Conservation (phyloP, 805 yeast genomes). For the Yarrowia sp. region DNA sequence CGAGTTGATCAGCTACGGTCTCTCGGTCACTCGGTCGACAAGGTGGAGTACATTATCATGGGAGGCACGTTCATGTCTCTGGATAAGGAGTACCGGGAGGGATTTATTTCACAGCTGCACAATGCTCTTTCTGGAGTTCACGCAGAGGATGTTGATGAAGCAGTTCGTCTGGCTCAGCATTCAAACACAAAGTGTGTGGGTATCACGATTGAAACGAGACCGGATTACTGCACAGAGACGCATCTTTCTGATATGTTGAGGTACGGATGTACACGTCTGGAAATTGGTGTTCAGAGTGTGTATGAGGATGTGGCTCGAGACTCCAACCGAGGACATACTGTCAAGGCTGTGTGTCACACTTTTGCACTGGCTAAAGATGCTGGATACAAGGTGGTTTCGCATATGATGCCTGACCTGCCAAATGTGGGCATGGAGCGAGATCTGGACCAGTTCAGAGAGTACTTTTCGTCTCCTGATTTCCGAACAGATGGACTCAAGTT, state of each 20-base stretch:
- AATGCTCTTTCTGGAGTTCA: slow-evolving; percentile 93
- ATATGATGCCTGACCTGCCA: slow-evolving; percentile 99
- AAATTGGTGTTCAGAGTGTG: slow-evolving; percentile 94
- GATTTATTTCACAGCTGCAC: slow-evolving; percentile 83
- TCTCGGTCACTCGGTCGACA: slow-evolving; percentile 93
- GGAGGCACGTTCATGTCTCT: slow-evolving; percentile 98
- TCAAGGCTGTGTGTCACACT: slow-evolving; percentile 91
- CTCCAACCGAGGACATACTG: slow-evolving; percentile 97
- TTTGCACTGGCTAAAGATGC: slow-evolving; percentile 96
- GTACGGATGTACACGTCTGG: slow-evolving; percentile 95
- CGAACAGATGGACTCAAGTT: slow-evolving; percentile 95
- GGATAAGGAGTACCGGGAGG: slow-evolving; percentile 85
- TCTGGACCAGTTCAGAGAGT: slow-evolving; percentile 90
- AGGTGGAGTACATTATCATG: slow-evolving; percentile 97
- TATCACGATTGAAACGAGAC: slow-evolving; percentile 96
- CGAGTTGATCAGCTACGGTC: slow-evolving; percentile 93
- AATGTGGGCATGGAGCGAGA: slow-evolving; percentile 99
- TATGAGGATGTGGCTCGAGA: slow-evolving; percentile 98
- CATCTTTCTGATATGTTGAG: slow-evolving; percentile 93
- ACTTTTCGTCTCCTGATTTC: slow-evolving; percentile 94
- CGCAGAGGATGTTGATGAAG: slow-evolving; percentile 85
- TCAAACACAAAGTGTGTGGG: slow-evolving; percentile 97
- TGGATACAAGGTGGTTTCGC: slow-evolving; percentile 95
- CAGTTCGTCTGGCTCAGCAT: slow-evolving; percentile 86
- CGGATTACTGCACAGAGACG: slow-evolving; percentile 95